Evolutionary conservation across 2,329 filamentous ascomycete genomes (phyloP), one percentile per base, ranked within the genome.

Genomic region (Fusarium staphyleae): DNA sequence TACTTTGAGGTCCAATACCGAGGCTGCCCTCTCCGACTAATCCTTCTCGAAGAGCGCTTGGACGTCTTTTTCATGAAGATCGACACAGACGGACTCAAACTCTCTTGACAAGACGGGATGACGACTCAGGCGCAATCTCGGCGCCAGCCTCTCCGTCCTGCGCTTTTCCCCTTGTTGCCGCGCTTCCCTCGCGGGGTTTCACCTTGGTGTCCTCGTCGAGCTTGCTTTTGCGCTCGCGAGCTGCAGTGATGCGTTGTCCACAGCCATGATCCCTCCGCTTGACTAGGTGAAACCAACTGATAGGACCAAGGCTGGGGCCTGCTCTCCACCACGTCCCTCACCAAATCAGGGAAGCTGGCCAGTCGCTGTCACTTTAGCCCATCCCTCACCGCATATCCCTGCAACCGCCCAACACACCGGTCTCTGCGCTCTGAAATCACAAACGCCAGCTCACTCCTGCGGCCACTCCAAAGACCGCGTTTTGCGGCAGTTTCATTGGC

Each of bases 361-460:
- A 72, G 70, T 75, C 52, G 55, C 37, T 60, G 62, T 63, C 41
- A 47, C 43, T 46, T 46, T 63, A 52, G 48, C 55, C 52, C 66
- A 67, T 69, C 63, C 66, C 62, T 61, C 46, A 60, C 66, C 56
- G 47, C 52, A 35, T 52, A 72, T 64, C 72, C 72, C 67, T 74
- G 71, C 66, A 65, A 52, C 28, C 42, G 32, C 24, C 45, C 55
- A 62, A 51, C 59, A 54, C 50, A 66, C 60, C 55, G 62, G 56
- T 59, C 62, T 65, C 52, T 67, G 55, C 56, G 57, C 52, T 57
- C 55, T 58, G 55, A 60, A 74, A 75, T 55, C 66, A 65, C 55
- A 63, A 61, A 64, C 65, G 78, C 76, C 79, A 80, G 69, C 79
- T 74, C 78, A 80, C 72, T 72, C 67, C 69, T 75, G 72, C 76